Base-by-base conservation (phyloP, 768 basidiomycete genomes). In the Hypholoma fasciculare region DNA sequence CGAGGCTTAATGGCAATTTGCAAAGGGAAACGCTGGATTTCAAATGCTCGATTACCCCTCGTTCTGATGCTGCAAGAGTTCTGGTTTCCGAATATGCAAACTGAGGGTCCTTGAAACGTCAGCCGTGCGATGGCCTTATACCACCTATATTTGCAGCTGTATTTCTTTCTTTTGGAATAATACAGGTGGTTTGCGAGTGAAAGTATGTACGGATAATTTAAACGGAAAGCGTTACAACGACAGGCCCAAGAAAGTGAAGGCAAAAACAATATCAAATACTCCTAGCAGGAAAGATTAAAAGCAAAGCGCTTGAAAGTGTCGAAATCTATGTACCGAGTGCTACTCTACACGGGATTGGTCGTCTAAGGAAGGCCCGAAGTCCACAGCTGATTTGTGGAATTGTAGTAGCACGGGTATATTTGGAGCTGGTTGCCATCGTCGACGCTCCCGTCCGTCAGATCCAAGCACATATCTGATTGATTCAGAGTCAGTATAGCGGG, bases 11-110 rank as follows among this genome's bases (percentile, higher is more conserved):
- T 34, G 6, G 6, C 6, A 1, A 34, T 34, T 34, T 34, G 9
- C 2, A 2, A 52, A 52, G 51, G 19, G 51, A 52, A 27, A n/a
- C 39, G 2, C 14, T 40, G 38, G 51, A 52, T 39, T 52, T 52
- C 39, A 39, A 39, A 3, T 52, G 51, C 39, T 52, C 51, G 13
- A 52, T 52, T 26, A 52, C 38, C 14, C 51, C 39, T 52, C 51
- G 51, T 42, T 52, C 51, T 11, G 51, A 52, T 2, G 19, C 51
- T 5, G 20, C 51, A 20, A 52, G 39, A 26, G 37, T 38, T 27
- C 27, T 52, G 20, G 39, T 52, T 52, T 16, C 37, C 14, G 51
- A 52, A 52, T 40, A 23, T 14, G 9, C n/a, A 42, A 14, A 6
- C 30, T 34, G 30, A 34, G 9, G 6, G 30, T 7, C 30, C 7